Base-by-base conservation (phyloP, 225 moss, liverwort and hornwort genomes). In the Sphagnum tenellum region DNA sequence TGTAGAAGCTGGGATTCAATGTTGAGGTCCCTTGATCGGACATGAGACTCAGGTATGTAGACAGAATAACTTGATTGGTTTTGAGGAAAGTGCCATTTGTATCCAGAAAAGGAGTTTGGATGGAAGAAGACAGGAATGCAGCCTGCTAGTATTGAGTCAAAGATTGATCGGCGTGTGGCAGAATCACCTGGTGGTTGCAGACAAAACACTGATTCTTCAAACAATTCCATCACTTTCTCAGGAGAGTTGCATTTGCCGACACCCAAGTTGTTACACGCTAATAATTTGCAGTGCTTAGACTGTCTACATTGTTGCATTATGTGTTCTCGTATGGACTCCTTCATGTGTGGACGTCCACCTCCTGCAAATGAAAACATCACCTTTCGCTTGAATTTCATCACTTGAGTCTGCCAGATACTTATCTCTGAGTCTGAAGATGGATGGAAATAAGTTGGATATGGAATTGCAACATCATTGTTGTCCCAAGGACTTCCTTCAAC, bases 111-210 rank as follows among this genome's bases (percentile, higher is more conserved):
- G 1, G 83, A 83, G 50, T 83, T 76, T 2, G 12, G 53, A 3
- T 83, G 69, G 68, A 86, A 86, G 46, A 86, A 86, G 14, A 86
- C 82, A 2, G 86, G 86, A 60, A 86, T 82, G 55, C 83, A 83
- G 3, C 83, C 83, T 2, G 83, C 83, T 0, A 83, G 69, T 79
- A 83, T 83, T 3, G 83, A 83, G 44, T 83, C 83, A 9, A 83
- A 83, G 52, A 83, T 83, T 1, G 83, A 83, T 14, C 77, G 65
- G 14, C 83, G 69, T 48, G 83, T 82, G 7, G 78, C 79, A 61
- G 75, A 73, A 46, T 82, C 78, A 0, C 76, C 82, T 52, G 79
- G 82, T 2, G 76, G 83, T 50, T 79, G 83, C 58, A 83, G 63
- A 4, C 83, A 80, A 55, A 76, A 76, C 13, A 72, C 50, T 3